Evolutionary conservation across 2,329 filamentous ascomycete species (phyloP).

Genomic region (Helotiales sp.): DNA sequence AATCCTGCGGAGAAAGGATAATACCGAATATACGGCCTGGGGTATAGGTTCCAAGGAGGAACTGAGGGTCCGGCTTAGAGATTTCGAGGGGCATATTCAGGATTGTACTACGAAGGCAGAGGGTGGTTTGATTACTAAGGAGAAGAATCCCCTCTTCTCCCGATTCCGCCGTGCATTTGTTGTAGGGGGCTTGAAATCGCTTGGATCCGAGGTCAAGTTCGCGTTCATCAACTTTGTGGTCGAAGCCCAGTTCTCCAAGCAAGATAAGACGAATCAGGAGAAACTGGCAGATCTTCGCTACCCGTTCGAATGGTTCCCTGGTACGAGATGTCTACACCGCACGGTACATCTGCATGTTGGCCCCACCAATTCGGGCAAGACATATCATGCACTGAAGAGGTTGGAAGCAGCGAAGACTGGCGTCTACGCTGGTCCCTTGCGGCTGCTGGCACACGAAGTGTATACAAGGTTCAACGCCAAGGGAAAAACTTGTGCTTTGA

Average conservation of each 20-base stretch:
- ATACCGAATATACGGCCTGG: conserved; percentile 9
- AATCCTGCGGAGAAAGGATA: neutral
- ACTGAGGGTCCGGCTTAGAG: conserved; percentile 15
- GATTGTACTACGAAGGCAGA: conserved; percentile 17
- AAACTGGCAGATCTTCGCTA: conserved; percentile 80
- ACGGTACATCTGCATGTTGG: conserved; percentile 92
- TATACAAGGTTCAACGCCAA: conserved; percentile 82
- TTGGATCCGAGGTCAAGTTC: conserved; percentile 62
- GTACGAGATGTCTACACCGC: conserved; percentile 75
- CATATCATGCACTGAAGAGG: conserved; percentile 86
- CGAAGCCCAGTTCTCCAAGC: conserved; percentile 55
- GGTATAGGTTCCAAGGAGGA: conserved; percentile 16
- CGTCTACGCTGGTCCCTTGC: conserved; percentile 86
- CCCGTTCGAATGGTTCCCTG: conserved; percentile 90
- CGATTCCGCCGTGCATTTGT: conserved; percentile 60
- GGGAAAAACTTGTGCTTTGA: conserved; percentile 72
- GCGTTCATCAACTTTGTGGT: conserved; percentile 65
- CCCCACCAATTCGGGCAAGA: conserved; percentile 97
- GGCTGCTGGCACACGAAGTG: conserved; percentile 91
- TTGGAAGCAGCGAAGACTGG: conserved; percentile 75
- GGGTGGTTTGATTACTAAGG: conserved; percentile 9
- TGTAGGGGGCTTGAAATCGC: conserved; percentile 47
- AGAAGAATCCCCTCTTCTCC: conserved; percentile 28
- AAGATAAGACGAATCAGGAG: conserved; percentile 48
- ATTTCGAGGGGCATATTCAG: conserved; percentile 14